These are phyloP conservation scores for Cyberlindnera maclurae DNA, from an alignment of 805 yeast genomes.

Conservation along the genomic window DNA sequence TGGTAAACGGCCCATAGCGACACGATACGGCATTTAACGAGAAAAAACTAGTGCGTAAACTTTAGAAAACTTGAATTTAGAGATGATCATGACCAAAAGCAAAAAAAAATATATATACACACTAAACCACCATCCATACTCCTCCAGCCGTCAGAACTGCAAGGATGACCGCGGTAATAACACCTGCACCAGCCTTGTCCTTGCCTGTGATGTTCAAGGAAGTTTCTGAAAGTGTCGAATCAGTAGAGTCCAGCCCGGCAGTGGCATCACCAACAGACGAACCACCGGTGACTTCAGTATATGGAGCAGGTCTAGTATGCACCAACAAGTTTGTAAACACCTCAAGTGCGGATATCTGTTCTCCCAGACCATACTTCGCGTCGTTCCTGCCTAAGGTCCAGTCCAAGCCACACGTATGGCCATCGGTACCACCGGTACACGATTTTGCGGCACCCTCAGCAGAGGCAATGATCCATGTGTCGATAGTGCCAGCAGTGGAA, in stretches of 20 bases:
- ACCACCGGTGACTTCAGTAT: conserved; percentile 46
- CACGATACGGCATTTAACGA: no score
- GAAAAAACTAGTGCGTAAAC: no score
- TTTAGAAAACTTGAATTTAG: no score
- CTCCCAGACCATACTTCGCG: conserved; percentile 66
- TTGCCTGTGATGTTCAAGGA: conserved; percentile 43
- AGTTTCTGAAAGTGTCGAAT: conserved; percentile 29
- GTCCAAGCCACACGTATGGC: conserved; percentile 66
- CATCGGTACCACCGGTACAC: conserved; percentile 69
- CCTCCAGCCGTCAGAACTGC: conserved; percentile 56
- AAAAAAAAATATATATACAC: neutral
- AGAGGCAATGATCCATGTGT: conserved; percentile 35
- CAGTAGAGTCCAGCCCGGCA: conserved; percentile 39
- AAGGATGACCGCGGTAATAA: conserved; percentile 71
- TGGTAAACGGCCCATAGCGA: neutral
- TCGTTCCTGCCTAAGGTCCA: conserved; percentile 61
- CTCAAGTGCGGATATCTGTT: conserved; percentile 71
- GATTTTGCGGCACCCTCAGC: conserved; percentile 65
- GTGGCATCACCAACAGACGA: conserved; percentile 47
- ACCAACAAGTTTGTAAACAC: conserved; percentile 45
- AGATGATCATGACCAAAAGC: no score
- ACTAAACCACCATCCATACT: conserved; percentile 67
- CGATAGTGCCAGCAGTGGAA: conserved; percentile 34
- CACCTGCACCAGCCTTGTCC: conserved; percentile 87
- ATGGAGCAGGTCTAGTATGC: conserved; percentile 43